phyloP scores from a whole-genome alignment of 176 grass and related monocot genomes.

The Avena insularis region DNA sequence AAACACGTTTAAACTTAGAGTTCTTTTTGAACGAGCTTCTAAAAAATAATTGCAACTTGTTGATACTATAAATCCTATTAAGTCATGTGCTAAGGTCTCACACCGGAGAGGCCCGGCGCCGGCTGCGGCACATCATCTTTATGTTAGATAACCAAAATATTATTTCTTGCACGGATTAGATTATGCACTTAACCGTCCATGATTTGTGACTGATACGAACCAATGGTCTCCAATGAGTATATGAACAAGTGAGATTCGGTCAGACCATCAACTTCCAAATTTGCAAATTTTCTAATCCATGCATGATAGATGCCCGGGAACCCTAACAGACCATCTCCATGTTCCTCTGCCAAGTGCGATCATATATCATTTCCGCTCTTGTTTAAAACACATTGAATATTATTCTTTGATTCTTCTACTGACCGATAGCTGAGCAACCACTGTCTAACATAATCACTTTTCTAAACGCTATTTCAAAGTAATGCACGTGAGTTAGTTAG shows the following conservation, averaged over 20 bases:
- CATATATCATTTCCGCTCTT: not conserved
- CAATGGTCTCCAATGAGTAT: slow-evolving; percentile 28
- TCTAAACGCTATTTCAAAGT: not conserved
- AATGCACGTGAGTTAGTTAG: slow-evolving; percentile 35
- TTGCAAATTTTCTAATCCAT: slow-evolving; percentile 12
- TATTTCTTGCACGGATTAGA: not conserved
- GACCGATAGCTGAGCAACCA: not conserved
- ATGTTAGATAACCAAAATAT: slow-evolving; percentile 51
- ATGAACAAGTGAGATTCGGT: slow-evolving; percentile 50
- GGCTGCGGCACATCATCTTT: too few species aligned
- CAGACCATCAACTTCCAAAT: slow-evolving; percentile 11
- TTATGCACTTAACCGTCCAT: slow-evolving; percentile 22
- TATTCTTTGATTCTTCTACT: slow-evolving; percentile 6
- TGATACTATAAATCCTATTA: too few species aligned
- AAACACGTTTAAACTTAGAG: too few species aligned
- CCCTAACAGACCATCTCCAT: slow-evolving; percentile 32
- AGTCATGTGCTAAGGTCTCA: too few species aligned
- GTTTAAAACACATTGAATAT: slow-evolving; percentile 22
- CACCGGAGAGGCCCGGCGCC: too few species aligned
- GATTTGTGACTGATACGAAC: slow-evolving; percentile 19
- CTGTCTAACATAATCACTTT: not conserved
- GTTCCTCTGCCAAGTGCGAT: not conserved
- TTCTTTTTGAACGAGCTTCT: too few species aligned
- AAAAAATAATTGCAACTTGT: too few species aligned
- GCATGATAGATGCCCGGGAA: slow-evolving; percentile 25